Percentiles rank a stretch among this genome's conserved stretches.
These are phyloP conservation scores for Truncatella angustata DNA, from an alignment of 2,329 filamentous ascomycete genomes.

Conservation along the genomic window DNA sequence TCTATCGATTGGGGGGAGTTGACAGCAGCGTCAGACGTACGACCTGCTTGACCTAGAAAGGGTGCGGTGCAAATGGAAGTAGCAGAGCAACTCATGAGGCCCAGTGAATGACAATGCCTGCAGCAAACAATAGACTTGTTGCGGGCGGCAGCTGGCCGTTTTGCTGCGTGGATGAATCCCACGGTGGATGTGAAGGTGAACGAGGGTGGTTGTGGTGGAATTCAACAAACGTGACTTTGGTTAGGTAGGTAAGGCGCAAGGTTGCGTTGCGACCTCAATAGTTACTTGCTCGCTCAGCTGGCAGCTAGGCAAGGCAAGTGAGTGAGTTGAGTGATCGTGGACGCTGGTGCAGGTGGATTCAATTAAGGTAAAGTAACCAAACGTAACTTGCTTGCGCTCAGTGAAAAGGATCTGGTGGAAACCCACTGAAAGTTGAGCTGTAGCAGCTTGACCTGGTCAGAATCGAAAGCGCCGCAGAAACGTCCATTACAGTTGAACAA, in stretches of 20 bases:
- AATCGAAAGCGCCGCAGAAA: not conserved
- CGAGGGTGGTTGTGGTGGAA: not conserved
- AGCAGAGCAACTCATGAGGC: slow-evolving; percentile 1
- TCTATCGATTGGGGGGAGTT: not conserved
- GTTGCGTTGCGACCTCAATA: not conserved
- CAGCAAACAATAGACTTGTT: not conserved
- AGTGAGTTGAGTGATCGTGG: too few relatives aligned
- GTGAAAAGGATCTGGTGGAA: not conserved
- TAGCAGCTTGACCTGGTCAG: not conserved
- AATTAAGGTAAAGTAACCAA: too few relatives aligned
- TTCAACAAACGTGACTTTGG: too few relatives aligned
- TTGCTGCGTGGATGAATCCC: not conserved
- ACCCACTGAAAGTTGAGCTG: not conserved
- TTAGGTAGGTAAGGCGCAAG: too few relatives aligned
- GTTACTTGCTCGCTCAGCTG: not conserved
- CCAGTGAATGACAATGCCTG: not conserved
- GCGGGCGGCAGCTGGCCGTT: not conserved
- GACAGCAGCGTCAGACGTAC: not conserved
- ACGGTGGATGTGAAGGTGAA: not conserved
- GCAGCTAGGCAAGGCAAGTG: not conserved
- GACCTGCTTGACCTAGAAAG: not conserved
- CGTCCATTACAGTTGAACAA: not conserved
- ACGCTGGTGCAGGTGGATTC: too few relatives aligned
- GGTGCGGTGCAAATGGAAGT: not conserved
- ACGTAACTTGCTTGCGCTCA: too few relatives aligned